These are phyloP conservation scores for Pseudogymnoascus sp. DNA, from an alignment of 2,329 filamentous ascomycete species.

Conservation along the genomic window DNA sequence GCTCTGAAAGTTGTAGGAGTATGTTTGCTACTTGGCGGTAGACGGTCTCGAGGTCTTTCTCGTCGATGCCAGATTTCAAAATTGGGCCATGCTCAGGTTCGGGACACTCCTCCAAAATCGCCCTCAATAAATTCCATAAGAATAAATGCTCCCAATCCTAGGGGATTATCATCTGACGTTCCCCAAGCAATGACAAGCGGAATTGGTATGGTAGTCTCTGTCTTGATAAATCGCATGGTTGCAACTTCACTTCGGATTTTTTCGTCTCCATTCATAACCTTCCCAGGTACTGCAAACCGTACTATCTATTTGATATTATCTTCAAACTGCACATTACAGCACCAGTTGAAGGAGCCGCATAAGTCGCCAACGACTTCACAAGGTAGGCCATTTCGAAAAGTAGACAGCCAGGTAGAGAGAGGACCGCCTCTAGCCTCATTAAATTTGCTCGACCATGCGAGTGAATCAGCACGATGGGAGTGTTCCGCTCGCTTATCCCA, in stretches of 20 bases:
- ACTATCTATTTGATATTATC: not conserved
- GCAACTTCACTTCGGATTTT: conserved; percentile 16
- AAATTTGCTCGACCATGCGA: not conserved
- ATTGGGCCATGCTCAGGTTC: conserved; percentile 9
- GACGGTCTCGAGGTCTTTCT: conserved; percentile 12
- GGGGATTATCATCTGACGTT: conserved; percentile 22
- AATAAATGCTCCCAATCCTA: conserved; percentile 26
- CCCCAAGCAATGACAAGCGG: conserved; percentile 25
- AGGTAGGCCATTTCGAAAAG: not conserved
- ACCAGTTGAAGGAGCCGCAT: not conserved
- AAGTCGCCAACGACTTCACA: not conserved
- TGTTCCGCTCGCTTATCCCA: not conserved
- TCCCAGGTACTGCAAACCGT: conserved; percentile 14
- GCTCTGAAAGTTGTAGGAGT: conserved; percentile 15
- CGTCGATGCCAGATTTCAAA: conserved; percentile 15
- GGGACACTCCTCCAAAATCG: conserved; percentile 12
- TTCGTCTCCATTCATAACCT: conserved; percentile 15
- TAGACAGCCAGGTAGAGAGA: not conserved
- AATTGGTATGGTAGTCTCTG: conserved; percentile 9
- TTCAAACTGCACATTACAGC: not conserved
- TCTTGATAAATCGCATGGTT: conserved; percentile 12
- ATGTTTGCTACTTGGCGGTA: conserved; percentile 16
- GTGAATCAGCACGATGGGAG: not conserved
- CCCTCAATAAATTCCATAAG: conserved; percentile 23
- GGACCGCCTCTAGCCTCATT: not conserved